phyloP scores from a whole-genome alignment of 148 eudicot species.

The Silene conica region DNA sequence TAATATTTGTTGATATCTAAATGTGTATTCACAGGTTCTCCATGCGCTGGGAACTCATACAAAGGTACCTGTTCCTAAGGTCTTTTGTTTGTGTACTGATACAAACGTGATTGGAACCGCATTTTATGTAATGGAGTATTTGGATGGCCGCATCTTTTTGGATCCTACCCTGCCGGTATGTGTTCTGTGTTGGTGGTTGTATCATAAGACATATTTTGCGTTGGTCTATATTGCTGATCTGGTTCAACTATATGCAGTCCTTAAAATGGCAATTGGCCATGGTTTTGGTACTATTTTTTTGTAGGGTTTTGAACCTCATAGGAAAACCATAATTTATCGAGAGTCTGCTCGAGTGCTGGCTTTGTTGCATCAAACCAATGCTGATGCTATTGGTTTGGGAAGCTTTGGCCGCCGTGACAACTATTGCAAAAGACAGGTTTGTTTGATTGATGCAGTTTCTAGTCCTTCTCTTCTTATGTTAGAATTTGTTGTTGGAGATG shows the following conservation, averaged over 20 bases:
- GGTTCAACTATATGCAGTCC: neutral
- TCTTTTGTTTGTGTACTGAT: slow-evolving; percentile 84
- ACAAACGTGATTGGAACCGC: slow-evolving; percentile 80
- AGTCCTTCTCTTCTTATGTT: neutral
- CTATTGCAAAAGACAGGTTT: slow-evolving; percentile 90
- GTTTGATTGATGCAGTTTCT: neutral
- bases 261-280: neutral
- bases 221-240: neutral
- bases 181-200: slow-evolving; percentile 7
- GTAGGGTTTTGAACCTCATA: slow-evolving; percentile 63
- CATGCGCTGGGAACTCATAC: slow-evolving; percentile 74
- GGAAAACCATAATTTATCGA: slow-evolving; percentile 52
- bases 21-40: slow-evolving; percentile 51
- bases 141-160: slow-evolving; percentile 84
- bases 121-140: slow-evolving; percentile 93
- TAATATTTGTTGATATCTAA: neutral
- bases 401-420: slow-evolving; percentile 70
- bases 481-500: neutral
- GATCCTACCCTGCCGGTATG: slow-evolving; percentile 76
- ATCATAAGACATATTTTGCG: slow-evolving; percentile 1
- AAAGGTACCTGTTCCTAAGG: slow-evolving; percentile 80
- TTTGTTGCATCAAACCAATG: slow-evolving; percentile 72
- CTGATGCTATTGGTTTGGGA: slow-evolving; percentile 69
- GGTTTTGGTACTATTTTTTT: slow-evolving; percentile 8
- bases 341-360: slow-evolving; percentile 81